Evolutionary conservation across 1,284 basidiomycete species (phyloP), one percentile per base, ranked within the genome.

Genomic region (Tausonia pullulans): DNA sequence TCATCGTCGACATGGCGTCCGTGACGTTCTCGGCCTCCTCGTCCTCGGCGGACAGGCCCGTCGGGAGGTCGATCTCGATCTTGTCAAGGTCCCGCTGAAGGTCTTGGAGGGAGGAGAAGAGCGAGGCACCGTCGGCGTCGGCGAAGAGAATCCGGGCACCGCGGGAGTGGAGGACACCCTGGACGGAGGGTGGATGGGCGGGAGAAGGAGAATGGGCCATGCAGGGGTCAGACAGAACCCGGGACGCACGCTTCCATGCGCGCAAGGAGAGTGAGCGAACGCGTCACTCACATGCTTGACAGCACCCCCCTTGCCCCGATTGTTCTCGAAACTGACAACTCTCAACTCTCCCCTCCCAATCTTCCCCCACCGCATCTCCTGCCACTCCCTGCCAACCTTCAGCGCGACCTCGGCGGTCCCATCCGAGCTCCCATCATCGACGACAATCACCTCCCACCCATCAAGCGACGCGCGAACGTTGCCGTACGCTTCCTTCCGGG

Each of bases 51-150:
- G 10, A 4, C 43, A 44, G 27, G 55, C 49, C 9, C 5, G 55
- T 40, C 11, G 60, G 51, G 27, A 62, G 49, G 5, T 40, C 54
- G 9, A 77, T 78, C 46, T 70, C 67, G 57, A 89, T 73, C 59
- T 72, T 69, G 70, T 91, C 87, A 81, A 95, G 86, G 27, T 82
- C 82, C 1, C 76, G 76, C 81, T 89, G 88, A 13, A 97, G 77
- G 43, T 78, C 71, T 68, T 87, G 84, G 11, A 96, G 73, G 71
- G 95, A 93, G 56, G 83, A 79, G 69, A 97, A 94, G 50, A 83
- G 81, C 67, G 89, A 92, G 39, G 93, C 93, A 2, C 89, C 93
- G 70, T 97, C 93, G 5, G 93, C 93, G 72, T 97, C 93, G 48
- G 87, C 92, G 82, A 96, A 93, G 58, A 96, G 78, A 58, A 96